Evolutionary conservation across 345 rosid genomes (phyloP), one percentile per base, ranked within the genome.

Genomic region (Laguncularia racemosa): DNA sequence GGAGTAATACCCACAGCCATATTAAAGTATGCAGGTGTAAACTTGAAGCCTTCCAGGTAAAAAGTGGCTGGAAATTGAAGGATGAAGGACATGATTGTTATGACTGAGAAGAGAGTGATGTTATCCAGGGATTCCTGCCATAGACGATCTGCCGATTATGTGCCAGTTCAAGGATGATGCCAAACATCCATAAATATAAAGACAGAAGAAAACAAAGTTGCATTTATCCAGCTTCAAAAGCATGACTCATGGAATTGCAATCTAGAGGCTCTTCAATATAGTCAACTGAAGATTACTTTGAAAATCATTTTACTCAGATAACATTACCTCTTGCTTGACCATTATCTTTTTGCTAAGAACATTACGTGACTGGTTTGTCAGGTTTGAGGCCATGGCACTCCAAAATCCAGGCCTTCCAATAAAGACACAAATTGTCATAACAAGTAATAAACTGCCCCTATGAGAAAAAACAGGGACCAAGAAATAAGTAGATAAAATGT

Each of bases 41-140:
- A 88, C 74, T 80, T 90, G 74, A 90, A 76, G 57, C 99, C 99
- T 74, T 90, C 99, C 63, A 76, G 67, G 68, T 85, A 81, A 73
- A 82, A 18, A 64, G 99, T 60, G 58, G 75, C 90, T 49, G 99
- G 99, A 68, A 93, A 86, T 67, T 82, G 62, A 62, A 90, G 65
- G 68, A 95, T 14, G 57, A 95, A 84, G 61, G 99, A 90, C 97
- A 95, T 85, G 38, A 95, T 48, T 26, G 99, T 95, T 67, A 95
- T 95, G 48, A 95, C 82, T n/a, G 99, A 95, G 84, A 95, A 95
- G 64, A 95, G 85, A 5, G 95, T 95, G 57, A 95, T 90, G 83
- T 95, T 95, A 82, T 95, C 99, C 80, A 95, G 46, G 13, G 99
- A 79, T 55, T 78, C 99, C 97, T 95, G 93, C 63, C 48, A 16